These are phyloP conservation scores for Neoascochyta sp. DNA, from an alignment of 2,329 filamentous ascomycete species.

Conservation along the genomic window DNA sequence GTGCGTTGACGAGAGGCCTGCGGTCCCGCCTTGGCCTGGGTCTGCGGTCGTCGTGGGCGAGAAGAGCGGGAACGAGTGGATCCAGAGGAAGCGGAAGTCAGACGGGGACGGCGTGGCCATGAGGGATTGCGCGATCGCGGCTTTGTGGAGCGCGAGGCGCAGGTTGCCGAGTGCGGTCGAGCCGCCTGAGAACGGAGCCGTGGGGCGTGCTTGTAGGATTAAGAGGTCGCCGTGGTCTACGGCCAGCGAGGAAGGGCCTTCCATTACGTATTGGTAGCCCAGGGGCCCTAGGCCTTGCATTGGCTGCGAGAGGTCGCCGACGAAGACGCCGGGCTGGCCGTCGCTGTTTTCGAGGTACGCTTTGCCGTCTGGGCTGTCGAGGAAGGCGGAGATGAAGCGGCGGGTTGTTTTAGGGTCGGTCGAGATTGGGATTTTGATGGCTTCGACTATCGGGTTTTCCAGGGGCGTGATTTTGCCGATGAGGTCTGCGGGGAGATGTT, in stretches of 20 bases:
- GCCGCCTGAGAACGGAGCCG: slow-evolving; percentile 64
- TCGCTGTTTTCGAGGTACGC: slow-evolving; percentile 65
- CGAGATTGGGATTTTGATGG: slow-evolving; percentile 62
- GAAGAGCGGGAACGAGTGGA: slow-evolving; percentile 90
- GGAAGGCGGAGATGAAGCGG: slow-evolving; percentile 64
- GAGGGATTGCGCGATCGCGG: slow-evolving; percentile 61
- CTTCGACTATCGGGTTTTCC: slow-evolving; percentile 67
- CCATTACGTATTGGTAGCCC: slow-evolving; percentile 66
- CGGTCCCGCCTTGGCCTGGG: slow-evolving; percentile 75
- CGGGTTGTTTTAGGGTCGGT: slow-evolving; percentile 53
- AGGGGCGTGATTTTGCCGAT: slow-evolving; percentile 71
- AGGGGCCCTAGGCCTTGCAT: slow-evolving; percentile 73
- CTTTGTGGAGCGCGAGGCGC: slow-evolving; percentile 65
- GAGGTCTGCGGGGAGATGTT: slow-evolving; percentile 61
- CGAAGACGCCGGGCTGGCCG: slow-evolving; percentile 75
- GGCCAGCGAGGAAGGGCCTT: slow-evolving; percentile 51
- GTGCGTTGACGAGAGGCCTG: slow-evolving; percentile 82
- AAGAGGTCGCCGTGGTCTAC: slow-evolving; percentile 69
- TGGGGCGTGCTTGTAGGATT: slow-evolving; percentile 72
- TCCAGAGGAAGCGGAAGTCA: slow-evolving; percentile 73
- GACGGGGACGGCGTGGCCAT: slow-evolving; percentile 47
- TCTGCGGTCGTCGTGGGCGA: slow-evolving; percentile 62
- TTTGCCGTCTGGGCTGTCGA: slow-evolving; percentile 60
- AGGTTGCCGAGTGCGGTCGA: slow-evolving; percentile 71
- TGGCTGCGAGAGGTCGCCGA: slow-evolving; percentile 70